Base-by-base conservation (phyloP, 768 basidiomycete genomes). In the Pilatotrama ljubarskyi region DNA sequence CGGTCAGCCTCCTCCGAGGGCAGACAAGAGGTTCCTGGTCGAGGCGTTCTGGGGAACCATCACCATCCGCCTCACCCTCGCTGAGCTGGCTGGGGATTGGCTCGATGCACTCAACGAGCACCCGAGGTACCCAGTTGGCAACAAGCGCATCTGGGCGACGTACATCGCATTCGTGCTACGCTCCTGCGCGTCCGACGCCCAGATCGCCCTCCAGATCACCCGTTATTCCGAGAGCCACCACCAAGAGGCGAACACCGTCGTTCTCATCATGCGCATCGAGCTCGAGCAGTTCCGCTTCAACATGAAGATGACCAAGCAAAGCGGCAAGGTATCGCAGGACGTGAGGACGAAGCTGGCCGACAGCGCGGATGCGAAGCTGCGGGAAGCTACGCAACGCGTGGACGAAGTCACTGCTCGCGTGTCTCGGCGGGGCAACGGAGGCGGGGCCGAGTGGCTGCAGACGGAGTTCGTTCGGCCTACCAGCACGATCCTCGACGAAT, bases 1-100 rank as follows among this genome's bases (percentile, higher is more conserved):
- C 18, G 87, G 86, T 0, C 82, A 82, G 64, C 77, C 81, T 0
- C 79, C 77, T 43, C 87, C 85, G 7, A 78, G 77, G 7, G 85
- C 84, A 0, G 86, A 88, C 69, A 76, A 76, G 42, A 77, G 84
- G 37, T 86, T 84, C 71, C 63, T 79, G 13, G 82, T 87, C 8
- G 87, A 88, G 67, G 85, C 85, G 0, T 76, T 85, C 52, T 83
- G 82, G 79, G 63, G 72, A 11, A 80, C 82, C 6, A 68, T 90
- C 38, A 71, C 82, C 25, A 72, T 86, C 25, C 81, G 87, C 3
- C 76, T 86, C 58, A 66, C 73, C 9, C 70, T 90, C 25, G 76
- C 71, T n/a, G 70, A 80, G 38, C 63, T 87, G 57, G 79, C 77
- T 2, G 68, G 58, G 24, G 53, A 65, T 0, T 81, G 82, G 76